These are phyloP conservation scores for Gentiana straminea DNA, from an alignment of 257 asterid species.

Conservation along the genomic window DNA sequence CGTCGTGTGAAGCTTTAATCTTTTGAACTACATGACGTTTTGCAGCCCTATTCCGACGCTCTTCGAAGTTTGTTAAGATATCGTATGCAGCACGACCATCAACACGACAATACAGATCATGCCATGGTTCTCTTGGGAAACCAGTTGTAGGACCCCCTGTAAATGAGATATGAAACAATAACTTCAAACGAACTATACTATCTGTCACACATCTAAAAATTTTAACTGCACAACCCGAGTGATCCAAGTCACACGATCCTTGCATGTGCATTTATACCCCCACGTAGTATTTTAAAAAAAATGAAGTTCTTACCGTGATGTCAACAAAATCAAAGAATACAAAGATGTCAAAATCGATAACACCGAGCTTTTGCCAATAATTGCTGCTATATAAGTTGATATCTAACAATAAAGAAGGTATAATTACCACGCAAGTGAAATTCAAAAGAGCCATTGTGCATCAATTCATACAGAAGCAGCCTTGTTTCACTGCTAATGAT, in stretches of 20 bases:
- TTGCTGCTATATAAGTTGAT: too few species aligned
- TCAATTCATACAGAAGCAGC: too few species aligned
- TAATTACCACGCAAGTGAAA: too few species aligned
- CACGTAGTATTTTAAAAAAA: background rate
- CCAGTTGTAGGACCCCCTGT: conserved; percentile 53
- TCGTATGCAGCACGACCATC: conserved; percentile 92
- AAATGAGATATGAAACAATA: conserved; percentile 4
- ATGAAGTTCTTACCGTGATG: too few species aligned
- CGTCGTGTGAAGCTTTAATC: conserved; percentile 46
- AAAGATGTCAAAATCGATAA: too few species aligned
- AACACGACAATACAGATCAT: conserved; percentile 68
- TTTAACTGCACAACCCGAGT: too few species aligned
- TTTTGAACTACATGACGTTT: conserved; percentile 50
- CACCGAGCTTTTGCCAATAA: too few species aligned
- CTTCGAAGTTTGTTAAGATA: conserved; percentile 70
- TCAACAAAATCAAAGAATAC: too few species aligned
- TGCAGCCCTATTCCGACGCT: conserved; percentile 79
- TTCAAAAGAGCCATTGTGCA: too few species aligned
- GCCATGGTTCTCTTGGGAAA: conserved; percentile 96
- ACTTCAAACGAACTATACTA: background rate
- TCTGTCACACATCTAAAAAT: conserved; percentile 1
- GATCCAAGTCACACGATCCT: too few species aligned
- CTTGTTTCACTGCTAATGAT: too few species aligned
- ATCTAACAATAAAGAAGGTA: too few species aligned
- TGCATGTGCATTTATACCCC: background rate